These are phyloP conservation scores for Mesembryanthemum crystallinum DNA, from an alignment of 148 eudicot species.

Conservation along the genomic window DNA sequence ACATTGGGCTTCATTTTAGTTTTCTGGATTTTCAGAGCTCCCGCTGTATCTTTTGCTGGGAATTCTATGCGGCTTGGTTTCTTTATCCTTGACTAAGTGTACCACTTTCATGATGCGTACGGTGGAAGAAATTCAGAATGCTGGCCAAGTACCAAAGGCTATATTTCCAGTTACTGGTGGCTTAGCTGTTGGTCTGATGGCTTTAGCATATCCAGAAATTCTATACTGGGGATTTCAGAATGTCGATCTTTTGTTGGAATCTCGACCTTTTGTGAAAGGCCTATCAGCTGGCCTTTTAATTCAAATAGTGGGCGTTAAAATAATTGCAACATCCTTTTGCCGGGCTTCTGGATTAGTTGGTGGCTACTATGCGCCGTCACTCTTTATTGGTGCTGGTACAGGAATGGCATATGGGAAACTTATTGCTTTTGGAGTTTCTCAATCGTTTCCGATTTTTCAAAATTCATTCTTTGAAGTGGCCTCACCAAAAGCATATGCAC, in stretches of 20 bases:
- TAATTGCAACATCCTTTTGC: conserved; percentile 76
- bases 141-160: conserved; percentile 47
- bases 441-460: conserved; percentile 53
- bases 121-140: conserved; percentile 46
- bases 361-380: conserved; percentile 93
- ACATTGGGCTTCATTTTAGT: conserved; percentile 18
- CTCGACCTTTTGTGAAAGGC: conserved; percentile 65
- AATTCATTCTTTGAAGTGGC: conserved; percentile 75
- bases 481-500: conserved; percentile 95
- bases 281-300: conserved; percentile 68
- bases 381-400: conserved; percentile 93
- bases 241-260: conserved; percentile 81
- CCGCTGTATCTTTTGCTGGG: conserved; percentile 93
- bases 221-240: conserved; percentile 96
- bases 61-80: conserved; percentile 77
- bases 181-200: conserved; percentile 70
- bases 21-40: conserved; percentile 59
- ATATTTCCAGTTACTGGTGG: conserved; percentile 71
- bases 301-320: conserved; percentile 76
- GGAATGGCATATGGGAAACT: conserved; percentile 94
- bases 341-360: conserved; percentile 94
- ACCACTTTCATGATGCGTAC: conserved; percentile 61
- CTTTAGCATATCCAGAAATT: conserved; percentile 90
- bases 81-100: conserved; percentile 63
- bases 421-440: conserved; percentile 48